These are phyloP conservation scores for Mortierella antarctica DNA, from an alignment of 192 early-diverging fungal genomes.

Conservation along the genomic window DNA sequence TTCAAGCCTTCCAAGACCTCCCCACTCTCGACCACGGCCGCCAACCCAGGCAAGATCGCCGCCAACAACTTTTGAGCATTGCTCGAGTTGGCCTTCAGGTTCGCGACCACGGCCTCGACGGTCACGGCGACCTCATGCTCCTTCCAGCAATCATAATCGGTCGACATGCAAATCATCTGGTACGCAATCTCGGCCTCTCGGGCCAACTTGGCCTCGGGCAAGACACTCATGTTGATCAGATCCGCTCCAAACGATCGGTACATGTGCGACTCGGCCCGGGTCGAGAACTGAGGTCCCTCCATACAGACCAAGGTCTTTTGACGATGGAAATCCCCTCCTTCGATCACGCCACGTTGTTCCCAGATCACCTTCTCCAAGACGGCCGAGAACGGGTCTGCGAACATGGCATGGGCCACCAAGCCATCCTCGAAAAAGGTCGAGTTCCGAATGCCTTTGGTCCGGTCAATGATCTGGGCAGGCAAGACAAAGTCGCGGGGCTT, in stretches of 20 bases:
- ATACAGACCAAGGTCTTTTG: slow-evolving; percentile 94
- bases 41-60: slow-evolving; percentile 82
- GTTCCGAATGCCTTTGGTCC: slow-evolving; percentile 96
- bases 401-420: slow-evolving; percentile 89
- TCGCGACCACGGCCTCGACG: slow-evolving; percentile 87
- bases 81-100: slow-evolving; percentile 84
- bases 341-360: slow-evolving; percentile 54
- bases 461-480: slow-evolving; percentile 94
- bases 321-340: slow-evolving; percentile 75
- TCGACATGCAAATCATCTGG: slow-evolving; percentile 99
- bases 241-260: slow-evolving; percentile 94
- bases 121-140: slow-evolving; percentile 85
- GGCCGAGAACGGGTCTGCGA: slow-evolving; percentile 93
- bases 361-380: slow-evolving; percentile 80
- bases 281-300: slow-evolving; percentile 99
- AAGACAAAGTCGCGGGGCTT: slow-evolving; percentile 94
- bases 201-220: slow-evolving; percentile 98
- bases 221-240: slow-evolving; percentile 97
- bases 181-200: slow-evolving; percentile 99
- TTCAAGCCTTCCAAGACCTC: slow-evolving; percentile 70
- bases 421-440: slow-evolving; percentile 95
- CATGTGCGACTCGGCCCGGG: slow-evolving; percentile 95
- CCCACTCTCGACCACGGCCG: slow-evolving; percentile 66
- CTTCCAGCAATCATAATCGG: slow-evolving; percentile 97
- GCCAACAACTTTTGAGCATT: slow-evolving; percentile 86